phyloP scores from a whole-genome alignment of 2,329 filamentous ascomycete species.

The Aspergillus luchuensis region DNA sequence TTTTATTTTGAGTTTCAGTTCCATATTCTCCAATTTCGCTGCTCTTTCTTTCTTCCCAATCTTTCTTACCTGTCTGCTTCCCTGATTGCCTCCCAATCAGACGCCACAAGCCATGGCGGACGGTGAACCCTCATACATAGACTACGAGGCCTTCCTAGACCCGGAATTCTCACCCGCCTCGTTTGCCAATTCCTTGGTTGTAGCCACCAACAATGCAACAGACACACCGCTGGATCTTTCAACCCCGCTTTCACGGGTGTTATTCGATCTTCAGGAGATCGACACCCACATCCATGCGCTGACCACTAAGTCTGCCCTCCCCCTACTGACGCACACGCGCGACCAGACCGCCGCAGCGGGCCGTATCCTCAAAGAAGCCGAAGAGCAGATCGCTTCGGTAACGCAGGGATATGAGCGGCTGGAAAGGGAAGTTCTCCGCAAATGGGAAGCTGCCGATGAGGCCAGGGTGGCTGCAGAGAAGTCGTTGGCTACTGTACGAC shows the following conservation, averaged over 20 bases:
- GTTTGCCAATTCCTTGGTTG: slow-evolving; percentile 87
- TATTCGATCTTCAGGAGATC: slow-evolving; percentile 96
- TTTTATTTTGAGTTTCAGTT: not conserved
- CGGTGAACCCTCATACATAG: slow-evolving; percentile 75
- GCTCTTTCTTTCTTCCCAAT: not conserved
- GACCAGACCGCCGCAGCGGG: slow-evolving; percentile 72
- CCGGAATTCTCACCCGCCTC: slow-evolving; percentile 76
- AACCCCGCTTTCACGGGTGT: slow-evolving; percentile 86
- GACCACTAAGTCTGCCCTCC: slow-evolving; percentile 79
- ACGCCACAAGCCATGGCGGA: slow-evolving; percentile 35
- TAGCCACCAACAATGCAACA: slow-evolving; percentile 86
- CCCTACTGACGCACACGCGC: slow-evolving; percentile 76
- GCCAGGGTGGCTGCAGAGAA: slow-evolving; percentile 75
- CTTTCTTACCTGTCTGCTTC: not conserved
- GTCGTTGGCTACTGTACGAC: slow-evolving; percentile 75
- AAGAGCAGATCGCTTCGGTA: slow-evolving; percentile 75
- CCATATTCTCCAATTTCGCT: not conserved
- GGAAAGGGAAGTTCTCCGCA: slow-evolving; percentile 80
- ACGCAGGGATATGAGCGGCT: slow-evolving; percentile 84
- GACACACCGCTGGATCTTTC: slow-evolving; percentile 90
- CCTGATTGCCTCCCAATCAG: not conserved
- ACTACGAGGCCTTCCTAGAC: slow-evolving; percentile 88
- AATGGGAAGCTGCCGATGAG: slow-evolving; percentile 83
- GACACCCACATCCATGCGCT: slow-evolving; percentile 92
- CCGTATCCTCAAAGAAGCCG: slow-evolving; percentile 72